Evolutionary conservation across 148 eudicot genomes (phyloP).

Genomic region (Arbutus unedo): DNA sequence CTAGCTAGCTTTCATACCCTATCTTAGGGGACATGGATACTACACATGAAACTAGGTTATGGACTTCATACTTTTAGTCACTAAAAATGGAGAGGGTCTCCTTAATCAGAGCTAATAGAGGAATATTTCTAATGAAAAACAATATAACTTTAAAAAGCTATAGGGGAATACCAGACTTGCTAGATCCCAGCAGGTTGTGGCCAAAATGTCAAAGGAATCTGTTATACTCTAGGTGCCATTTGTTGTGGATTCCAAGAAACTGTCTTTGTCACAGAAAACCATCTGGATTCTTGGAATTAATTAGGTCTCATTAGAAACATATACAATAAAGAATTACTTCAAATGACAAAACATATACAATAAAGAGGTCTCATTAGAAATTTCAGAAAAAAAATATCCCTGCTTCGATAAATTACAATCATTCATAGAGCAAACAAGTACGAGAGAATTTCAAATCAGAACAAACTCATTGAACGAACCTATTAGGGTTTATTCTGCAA

Average conservation of each 20-base stretch:
- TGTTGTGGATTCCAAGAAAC: constrained; percentile 21
- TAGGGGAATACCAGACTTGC: constrained; percentile 16
- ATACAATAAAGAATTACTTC: neutral
- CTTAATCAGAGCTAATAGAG: neutral
- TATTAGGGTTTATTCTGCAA: constrained; percentile 20
- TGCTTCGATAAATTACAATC: neutral
- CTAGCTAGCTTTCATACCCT: neutral
- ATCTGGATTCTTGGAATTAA: neutral
- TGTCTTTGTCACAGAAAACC: neutral
- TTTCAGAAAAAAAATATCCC: neutral
- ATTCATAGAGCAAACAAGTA: neutral
- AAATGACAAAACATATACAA: neutral
- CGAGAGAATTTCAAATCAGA: neutral
- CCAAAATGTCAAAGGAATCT: constrained; percentile 26
- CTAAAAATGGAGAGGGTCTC: neutral
- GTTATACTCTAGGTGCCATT: constrained; percentile 11
- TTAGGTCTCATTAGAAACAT: neutral
- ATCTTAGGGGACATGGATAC: neutral
- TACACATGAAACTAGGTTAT: neutral
- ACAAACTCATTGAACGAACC: neutral
- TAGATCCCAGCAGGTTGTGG: constrained; percentile 20
- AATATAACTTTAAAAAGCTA: neutral
- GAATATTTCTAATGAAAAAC: neutral
- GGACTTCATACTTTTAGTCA: neutral
- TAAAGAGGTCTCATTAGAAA: neutral